Base-by-base conservation (phyloP, 2,329 filamentous ascomycete species). In the Claviceps sp. region DNA sequence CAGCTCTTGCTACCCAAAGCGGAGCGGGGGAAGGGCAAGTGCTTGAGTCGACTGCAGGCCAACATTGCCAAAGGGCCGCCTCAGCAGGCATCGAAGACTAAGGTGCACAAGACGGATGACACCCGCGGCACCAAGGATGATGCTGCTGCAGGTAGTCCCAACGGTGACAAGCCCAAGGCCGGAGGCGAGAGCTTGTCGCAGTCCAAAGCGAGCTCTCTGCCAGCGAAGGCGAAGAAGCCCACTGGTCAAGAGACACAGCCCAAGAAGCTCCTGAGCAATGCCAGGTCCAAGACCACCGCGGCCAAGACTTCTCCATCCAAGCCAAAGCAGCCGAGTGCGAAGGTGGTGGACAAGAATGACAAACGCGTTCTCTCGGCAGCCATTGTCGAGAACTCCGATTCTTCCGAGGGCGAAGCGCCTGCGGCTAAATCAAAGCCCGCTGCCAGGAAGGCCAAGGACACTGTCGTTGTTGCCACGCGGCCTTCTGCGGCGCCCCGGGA, bases 41-140 rank as follows among this genome's bases (percentile, higher is more conserved):
- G 75, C 49, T 65, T 84, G 38, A 84, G 81, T 65, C 80, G 76
- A 58, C 66, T 84, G 8, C 80, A 84, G 57, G 76, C 74, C 11
- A 73, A 74, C 10, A 71, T 84, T 45, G 78, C 76, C 48, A 77
- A 75, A 61, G 73, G 73, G 2, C 68, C 71, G n/a, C 63, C 70
- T 16, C 66, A 64, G 37, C 62, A 71, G n/a, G 64, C 70, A 4
- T 70, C 77, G 1, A 79, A 76, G 60, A 70, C 72, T 57, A 73
- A 73, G 56, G 65, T 70, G 5, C 72, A 77, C 52, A 77, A 75
- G 58, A 65, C 67, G 8, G 77, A 81, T 19, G 75, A 75, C 14
- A 68, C 61, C 45, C 67, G 66, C 22, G 67, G 65, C 14, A 65
- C 67, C 46, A 68, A 65, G 53, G 74, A 73, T 54, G 71, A 60